Conservation (phyloP, 2,329 filamentous ascomycete species). For the Paracoccidioides lutzii region DNA sequence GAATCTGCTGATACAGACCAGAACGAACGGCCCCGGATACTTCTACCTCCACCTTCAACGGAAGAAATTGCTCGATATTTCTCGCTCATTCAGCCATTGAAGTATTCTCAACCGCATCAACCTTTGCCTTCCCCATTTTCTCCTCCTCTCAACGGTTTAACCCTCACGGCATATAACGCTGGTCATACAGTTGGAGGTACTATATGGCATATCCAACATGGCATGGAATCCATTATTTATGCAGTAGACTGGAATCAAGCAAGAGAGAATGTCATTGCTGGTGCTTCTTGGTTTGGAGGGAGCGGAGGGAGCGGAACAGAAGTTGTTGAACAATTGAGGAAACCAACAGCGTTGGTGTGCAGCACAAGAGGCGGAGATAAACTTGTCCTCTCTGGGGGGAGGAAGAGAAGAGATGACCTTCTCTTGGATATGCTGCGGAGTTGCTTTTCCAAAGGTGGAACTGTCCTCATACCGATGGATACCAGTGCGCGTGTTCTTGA, state of each 20-base stretch:
- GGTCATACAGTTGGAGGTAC: conserved; percentile 93
- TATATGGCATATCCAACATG: conserved; percentile 98
- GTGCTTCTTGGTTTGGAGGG: conserved; percentile 84
- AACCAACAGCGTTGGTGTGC: conserved; percentile 87
- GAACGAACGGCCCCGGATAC: conserved; percentile 31
- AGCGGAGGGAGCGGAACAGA: conserved; percentile 69
- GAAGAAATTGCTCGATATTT: conserved; percentile 93
- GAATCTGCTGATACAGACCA: conserved; percentile 23
- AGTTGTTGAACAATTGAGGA: conserved; percentile 83
- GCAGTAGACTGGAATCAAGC: conserved; percentile 97
- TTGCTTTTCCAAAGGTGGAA: conserved; percentile 70
- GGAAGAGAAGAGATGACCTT: conserved; percentile 71
- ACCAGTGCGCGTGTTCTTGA: conserved; percentile 91
- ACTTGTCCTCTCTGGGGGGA: conserved; percentile 55
- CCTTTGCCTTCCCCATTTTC: conserved; percentile 78
- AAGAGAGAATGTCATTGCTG: conserved; percentile 86
- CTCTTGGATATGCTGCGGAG: conserved; percentile 69
- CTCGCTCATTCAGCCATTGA: conserved; percentile 75
- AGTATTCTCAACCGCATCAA: conserved; percentile 94
- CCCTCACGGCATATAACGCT: conserved; percentile 91
- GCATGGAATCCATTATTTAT: conserved; percentile 91
- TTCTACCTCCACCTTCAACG: conserved; percentile 57
- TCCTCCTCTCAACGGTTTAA: conserved; percentile 77
- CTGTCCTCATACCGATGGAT: conserved; percentile 84
- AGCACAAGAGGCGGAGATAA: conserved; percentile 70